Conservation (phyloP, 1,139 yeast species). For the Candida neerlandica region DNA sequence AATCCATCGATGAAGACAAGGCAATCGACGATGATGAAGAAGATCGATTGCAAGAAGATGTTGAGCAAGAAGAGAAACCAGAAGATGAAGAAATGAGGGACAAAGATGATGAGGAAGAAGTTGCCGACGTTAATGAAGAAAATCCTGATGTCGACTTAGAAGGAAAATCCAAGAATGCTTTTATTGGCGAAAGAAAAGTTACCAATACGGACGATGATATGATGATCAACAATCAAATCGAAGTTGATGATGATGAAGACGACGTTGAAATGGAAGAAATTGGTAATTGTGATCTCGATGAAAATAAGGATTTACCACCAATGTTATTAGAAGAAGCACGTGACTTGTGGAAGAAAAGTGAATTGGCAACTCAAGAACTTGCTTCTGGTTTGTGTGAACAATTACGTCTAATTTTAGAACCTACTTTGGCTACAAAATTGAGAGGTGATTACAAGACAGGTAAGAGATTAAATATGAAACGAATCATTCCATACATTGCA, state of each 20-base stretch:
- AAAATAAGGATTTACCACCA: conserved; percentile 39
- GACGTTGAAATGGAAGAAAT: conserved; percentile 21
- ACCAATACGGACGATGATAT: conserved; percentile 38
- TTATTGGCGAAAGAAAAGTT: conserved; percentile 56
- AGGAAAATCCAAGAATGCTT: conserved; percentile 56
- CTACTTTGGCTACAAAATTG: conserved; percentile 90
- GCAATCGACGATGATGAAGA: conserved; percentile 71
- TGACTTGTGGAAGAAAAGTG: conserved; percentile 80
- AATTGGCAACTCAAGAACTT: conserved; percentile 79
- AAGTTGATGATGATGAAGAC: conserved; percentile 20
- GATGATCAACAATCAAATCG: conserved; percentile 21
- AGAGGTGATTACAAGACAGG: conserved; percentile 98
- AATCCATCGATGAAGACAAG: conserved; percentile 76
- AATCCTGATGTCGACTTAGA: conserved; percentile 49
- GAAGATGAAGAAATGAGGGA: conserved; percentile 21
- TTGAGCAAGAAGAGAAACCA: conserved; percentile 25
- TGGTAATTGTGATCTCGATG: conserved; percentile 29
- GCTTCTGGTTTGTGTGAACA: conserved; percentile 92
- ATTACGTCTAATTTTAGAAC: conserved; percentile 87
- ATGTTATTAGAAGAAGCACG: conserved; percentile 68
- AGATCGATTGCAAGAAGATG: conserved; percentile 23
- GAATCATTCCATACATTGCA: conserved; percentile 97
- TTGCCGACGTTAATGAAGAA: conserved; percentile 16
- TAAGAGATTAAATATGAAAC: conserved; percentile 93
- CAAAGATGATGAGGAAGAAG: conserved; percentile 23